Evolutionary conservation across 495 filamentous ascomycete species (phyloP).

Genomic region (Penicillium antarcticum): DNA sequence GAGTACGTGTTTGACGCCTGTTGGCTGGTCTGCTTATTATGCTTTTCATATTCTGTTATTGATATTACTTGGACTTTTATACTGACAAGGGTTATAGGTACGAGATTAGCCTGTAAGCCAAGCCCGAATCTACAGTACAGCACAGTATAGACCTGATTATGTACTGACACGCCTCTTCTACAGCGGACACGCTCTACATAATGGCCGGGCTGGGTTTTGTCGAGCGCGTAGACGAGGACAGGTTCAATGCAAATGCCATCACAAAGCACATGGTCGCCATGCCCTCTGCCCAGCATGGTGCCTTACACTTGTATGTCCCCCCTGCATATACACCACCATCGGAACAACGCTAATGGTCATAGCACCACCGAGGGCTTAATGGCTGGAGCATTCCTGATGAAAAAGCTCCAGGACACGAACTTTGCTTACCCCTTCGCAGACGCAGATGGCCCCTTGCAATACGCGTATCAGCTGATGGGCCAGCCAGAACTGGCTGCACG

Average conservation of each 20-base stretch:
- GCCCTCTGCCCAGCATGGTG: slow-evolving; percentile 36
- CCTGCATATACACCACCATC: not conserved
- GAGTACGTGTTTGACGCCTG: slow-evolving; percentile 11
- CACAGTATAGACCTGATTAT: not conserved
- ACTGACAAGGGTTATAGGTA: slow-evolving; percentile 9
- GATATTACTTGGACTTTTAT: slow-evolving; percentile 1
- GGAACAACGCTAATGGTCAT: not conserved
- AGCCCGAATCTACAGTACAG: not conserved
- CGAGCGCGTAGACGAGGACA: slow-evolving; percentile 23
- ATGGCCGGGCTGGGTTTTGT: slow-evolving; percentile 36
- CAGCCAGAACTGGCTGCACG: slow-evolving; percentile 22
- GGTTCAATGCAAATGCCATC: slow-evolving; percentile 29
- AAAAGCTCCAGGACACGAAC: slow-evolving; percentile 30
- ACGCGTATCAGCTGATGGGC: slow-evolving; percentile 34
- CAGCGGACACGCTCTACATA: slow-evolving; percentile 36
- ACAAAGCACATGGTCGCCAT: slow-evolving; percentile 32
- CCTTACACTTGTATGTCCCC: slow-evolving; percentile 35
- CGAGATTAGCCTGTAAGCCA: slow-evolving; percentile 20
- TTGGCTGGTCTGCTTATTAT: not conserved
- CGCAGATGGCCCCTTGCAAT: slow-evolving; percentile 31
- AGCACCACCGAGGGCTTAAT: slow-evolving; percentile 38
- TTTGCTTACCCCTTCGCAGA: slow-evolving; percentile 37
- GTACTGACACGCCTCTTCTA: not conserved
- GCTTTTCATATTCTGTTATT: not conserved
- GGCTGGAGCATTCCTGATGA: slow-evolving; percentile 34